phyloP scores from a whole-genome alignment of 2,329 filamentous ascomycete species.

The Hymenoscyphus occultus region DNA sequence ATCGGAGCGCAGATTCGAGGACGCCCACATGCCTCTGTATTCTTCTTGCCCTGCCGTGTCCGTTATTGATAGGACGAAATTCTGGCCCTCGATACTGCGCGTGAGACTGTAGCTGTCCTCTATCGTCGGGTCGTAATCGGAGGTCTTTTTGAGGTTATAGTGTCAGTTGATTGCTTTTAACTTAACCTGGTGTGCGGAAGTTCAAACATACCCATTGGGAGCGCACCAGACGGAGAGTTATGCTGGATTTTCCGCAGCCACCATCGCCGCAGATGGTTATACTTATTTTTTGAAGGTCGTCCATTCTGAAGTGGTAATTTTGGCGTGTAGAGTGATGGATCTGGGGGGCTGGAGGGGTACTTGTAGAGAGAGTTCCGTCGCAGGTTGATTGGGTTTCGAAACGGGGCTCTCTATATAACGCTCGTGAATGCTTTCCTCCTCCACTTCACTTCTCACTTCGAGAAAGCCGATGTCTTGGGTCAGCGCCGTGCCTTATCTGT shows the following conservation, averaged over 20 bases:
- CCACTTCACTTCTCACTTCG: not conserved
- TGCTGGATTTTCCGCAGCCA: conserved; percentile 81
- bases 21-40: conserved; percentile 83
- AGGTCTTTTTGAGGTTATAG: conserved; percentile 44
- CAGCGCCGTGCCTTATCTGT: not conserved
- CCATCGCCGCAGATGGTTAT: conserved; percentile 87
- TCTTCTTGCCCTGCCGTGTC: conserved; percentile 90
- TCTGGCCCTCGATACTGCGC: conserved; percentile 71
- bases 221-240: conserved; percentile 77
- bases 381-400: not conserved
- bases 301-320: conserved; percentile 12
- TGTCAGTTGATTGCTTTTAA: no score
- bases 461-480: not conserved
- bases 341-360: not conserved
- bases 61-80: conserved; percentile 74
- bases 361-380: not conserved
- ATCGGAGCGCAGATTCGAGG: conserved; percentile 73
- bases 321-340: not conserved
- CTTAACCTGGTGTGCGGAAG: no score
- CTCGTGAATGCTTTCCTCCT: not conserved
- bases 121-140: conserved; percentile 77
- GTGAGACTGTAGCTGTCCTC: conserved; percentile 85
- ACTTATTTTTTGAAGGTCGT: conserved; percentile 46
- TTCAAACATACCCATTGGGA: conserved; percentile 58
- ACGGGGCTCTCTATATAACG: not conserved